Conservation (phyloP, 805 yeast genomes). For the Ogataea paraovalis region DNA sequence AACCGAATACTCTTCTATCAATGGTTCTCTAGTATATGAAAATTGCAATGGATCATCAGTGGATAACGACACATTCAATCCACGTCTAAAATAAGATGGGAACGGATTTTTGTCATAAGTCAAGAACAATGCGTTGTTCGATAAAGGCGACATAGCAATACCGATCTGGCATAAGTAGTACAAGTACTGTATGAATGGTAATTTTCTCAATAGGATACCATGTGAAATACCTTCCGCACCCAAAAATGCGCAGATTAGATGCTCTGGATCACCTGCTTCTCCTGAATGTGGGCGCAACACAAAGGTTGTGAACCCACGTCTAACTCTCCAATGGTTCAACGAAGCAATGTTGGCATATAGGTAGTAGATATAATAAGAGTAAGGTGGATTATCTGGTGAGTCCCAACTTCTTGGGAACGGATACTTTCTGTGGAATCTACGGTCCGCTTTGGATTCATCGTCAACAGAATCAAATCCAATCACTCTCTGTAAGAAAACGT, state of each 20-base stretch:
- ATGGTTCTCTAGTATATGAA: slow-evolving; percentile 93
- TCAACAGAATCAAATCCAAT: slow-evolving; percentile 98
- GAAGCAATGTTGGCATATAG: slow-evolving; percentile 82
- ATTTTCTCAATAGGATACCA: slow-evolving; percentile 87
- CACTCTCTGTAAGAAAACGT: slow-evolving; percentile 85
- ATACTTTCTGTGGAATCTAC: slow-evolving; percentile 72
- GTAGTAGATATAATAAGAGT: slow-evolving; percentile 90
- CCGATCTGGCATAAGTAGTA: slow-evolving; percentile 94
- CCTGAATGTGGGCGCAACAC: slow-evolving; percentile 98
- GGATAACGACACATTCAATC: slow-evolving; percentile 88
- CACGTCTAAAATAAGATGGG: slow-evolving; percentile 84
- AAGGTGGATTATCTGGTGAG: slow-evolving; percentile 83
- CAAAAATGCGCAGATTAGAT: slow-evolving; percentile 82
- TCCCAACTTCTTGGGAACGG: slow-evolving; percentile 89
- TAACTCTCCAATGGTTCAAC: slow-evolving; percentile 76
- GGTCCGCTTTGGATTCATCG: slow-evolving; percentile 92
- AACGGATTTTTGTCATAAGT: slow-evolving; percentile 98
- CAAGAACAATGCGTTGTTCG: slow-evolving; percentile 92
- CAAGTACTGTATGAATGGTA: slow-evolving; percentile 91
- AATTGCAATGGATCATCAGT: slow-evolving; percentile 98
- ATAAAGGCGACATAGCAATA: slow-evolving; percentile 96
- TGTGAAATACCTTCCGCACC: slow-evolving; percentile 92
- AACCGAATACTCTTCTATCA: slow-evolving; percentile 95
- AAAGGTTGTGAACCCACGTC: slow-evolving; percentile 77
- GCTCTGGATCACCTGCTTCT: slow-evolving; percentile 99